A percentile compares a stretch with the other conserved stretches of the same genome.
These are phyloP conservation scores for Sorghum bicolor DNA, from an alignment of 176 grass and related monocot genomes.

Conservation along the genomic window DNA sequence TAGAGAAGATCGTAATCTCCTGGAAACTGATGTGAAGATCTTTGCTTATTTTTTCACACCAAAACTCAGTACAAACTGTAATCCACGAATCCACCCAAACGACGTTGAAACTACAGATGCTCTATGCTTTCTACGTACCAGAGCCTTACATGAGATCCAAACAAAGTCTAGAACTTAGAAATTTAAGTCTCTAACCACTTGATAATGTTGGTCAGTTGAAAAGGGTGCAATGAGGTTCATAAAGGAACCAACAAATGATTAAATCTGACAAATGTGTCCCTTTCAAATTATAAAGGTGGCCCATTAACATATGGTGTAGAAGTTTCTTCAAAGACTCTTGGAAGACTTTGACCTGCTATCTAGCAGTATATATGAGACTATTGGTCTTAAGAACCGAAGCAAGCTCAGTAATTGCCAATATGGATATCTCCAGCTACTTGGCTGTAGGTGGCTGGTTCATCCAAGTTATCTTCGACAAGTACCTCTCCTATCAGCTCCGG, in stretches of 20 bases:
- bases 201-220: neutral
- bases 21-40: neutral
- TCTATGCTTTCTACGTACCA: neutral
- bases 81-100: neutral
- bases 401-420: constrained; percentile 1
- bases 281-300: neutral
- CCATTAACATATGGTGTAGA: neutral
- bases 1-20: neutral
- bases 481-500: constrained; percentile 43
- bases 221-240: neutral
- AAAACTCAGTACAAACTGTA: neutral
- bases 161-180: neutral
- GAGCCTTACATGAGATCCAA: neutral
- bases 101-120: neutral
- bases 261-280: neutral
- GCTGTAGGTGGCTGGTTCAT: constrained; percentile 59
- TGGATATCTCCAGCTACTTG: constrained; percentile 32
- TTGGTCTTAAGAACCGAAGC: neutral
- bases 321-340: neutral
- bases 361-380: neutral
- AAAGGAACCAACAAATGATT: neutral
- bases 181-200: neutral
- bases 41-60: neutral
- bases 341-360: neutral
- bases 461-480: constrained; percentile 68